Evolutionary conservation across 129 eudicot species (phyloP).

Genomic region (Ambrosia trifida): DNA sequence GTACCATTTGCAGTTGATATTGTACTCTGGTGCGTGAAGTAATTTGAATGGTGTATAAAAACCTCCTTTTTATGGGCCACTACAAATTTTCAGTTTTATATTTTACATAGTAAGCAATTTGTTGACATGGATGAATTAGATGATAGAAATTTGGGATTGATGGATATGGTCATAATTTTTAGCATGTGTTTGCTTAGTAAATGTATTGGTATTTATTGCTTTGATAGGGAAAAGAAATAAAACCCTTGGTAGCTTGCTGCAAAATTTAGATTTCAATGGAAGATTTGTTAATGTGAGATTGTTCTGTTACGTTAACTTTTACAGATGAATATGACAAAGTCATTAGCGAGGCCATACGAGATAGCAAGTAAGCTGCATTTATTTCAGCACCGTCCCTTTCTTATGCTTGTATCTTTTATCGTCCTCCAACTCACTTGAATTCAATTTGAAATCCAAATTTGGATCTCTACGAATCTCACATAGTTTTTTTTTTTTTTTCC

Average conservation of each 20-base stretch:
- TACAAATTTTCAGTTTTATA: too few species aligned
- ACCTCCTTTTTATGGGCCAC: too few species aligned
- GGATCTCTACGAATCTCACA: neutral
- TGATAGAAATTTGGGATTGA: slow-evolving; percentile 10
- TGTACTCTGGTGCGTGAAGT: neutral
- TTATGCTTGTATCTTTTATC: neutral
- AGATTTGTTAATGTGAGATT: slow-evolving; percentile 8
- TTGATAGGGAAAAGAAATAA: slow-evolving; percentile 1
- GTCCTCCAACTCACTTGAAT: neutral
- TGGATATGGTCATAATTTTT: neutral
- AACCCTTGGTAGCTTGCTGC: neutral
- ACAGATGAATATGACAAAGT: slow-evolving; percentile 76
- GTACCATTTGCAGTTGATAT: neutral
- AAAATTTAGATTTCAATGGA: slow-evolving; percentile 1
- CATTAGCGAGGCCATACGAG: slow-evolving; percentile 63
- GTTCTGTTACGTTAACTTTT: slow-evolving; percentile 17
- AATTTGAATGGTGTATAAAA: neutral
- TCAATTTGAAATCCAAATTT: neutral
- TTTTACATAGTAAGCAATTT: neutral
- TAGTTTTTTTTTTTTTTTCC: neutral
- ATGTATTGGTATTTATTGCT: neutral
- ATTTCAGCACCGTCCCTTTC: slow-evolving; percentile 1
- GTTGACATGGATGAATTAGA: slow-evolving; percentile 5
- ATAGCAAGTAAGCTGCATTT: slow-evolving; percentile 49
- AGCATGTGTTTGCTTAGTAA: slow-evolving; percentile 19